Conservation (phyloP, 1,284 basidiomycete genomes). For the Tilletia setariae region DNA sequence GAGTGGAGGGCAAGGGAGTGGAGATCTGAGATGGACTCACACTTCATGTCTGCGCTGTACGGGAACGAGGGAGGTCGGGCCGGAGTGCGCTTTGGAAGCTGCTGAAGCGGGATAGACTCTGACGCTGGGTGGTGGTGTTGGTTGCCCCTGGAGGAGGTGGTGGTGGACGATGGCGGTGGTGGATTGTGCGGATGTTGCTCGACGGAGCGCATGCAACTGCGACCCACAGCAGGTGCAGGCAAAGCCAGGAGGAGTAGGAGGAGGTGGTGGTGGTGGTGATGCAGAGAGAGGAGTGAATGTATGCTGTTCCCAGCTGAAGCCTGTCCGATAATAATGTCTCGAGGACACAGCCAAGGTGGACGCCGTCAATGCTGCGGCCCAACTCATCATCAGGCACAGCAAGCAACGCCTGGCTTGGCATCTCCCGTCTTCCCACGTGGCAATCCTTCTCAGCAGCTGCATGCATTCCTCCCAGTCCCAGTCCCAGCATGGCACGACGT, state of each 20-base stretch:
- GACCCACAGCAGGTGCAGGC: neutral
- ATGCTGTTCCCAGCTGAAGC: no score
- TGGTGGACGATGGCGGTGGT: neutral
- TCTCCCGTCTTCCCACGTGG: no score
- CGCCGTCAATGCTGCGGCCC: no score
- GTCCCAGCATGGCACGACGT: no score
- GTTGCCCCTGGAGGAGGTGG: neutral
- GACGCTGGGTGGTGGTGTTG: neutral
- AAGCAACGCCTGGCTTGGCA: no score
- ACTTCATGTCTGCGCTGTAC: neutral
- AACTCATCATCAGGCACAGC: no score
- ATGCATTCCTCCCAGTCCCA: no score
- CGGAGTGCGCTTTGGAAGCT: neutral
- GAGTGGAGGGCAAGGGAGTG: neutral
- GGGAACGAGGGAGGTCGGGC: neutral
- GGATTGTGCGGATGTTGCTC: neutral
- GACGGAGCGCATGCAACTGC: neutral
- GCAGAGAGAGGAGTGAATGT: no score
- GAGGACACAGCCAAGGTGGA: no score
- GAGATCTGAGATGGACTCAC: neutral
- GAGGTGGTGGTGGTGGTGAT: neutral
- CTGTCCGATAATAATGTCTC: no score
- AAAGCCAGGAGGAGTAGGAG: neutral
- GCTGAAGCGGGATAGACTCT: slow-evolving; percentile 9
- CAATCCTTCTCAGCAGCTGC: no score